Evolutionary conservation across 305 asterid species (phyloP).

Genomic region (Fraxinus baroniana): DNA sequence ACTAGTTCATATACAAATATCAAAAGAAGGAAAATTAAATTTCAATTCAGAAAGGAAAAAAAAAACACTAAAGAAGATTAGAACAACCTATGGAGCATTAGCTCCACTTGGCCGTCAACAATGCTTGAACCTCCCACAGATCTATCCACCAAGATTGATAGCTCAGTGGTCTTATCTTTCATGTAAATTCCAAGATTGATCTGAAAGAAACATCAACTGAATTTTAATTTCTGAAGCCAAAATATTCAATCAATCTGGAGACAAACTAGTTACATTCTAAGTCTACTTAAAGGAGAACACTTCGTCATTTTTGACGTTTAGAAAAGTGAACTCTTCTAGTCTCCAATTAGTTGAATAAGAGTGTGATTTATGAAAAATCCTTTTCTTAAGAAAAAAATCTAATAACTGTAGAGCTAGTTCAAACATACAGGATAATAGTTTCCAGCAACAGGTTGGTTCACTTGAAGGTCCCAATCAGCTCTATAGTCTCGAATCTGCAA

Average conservation of each 20-base stretch:
- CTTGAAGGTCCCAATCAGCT: constrained; percentile 96
- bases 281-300: not conserved
- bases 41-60: not conserved
- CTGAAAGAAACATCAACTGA: constrained; percentile 40
- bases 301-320: not conserved
- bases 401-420: constrained; percentile 14
- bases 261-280: not conserved
- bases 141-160: constrained; percentile 92
- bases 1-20: not conserved
- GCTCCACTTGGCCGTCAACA: constrained; percentile 80
- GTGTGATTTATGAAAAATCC: not conserved
- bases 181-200: constrained; percentile 88
- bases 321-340: not conserved
- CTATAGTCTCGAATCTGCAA: constrained; percentile 82
- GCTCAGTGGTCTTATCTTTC: constrained; percentile 67
- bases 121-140: constrained; percentile 94
- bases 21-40: constrained; percentile 8
- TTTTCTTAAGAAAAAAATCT: not conserved
- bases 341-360: not conserved
- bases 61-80: not conserved
- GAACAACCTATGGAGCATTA: constrained; percentile 87
- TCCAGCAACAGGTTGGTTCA: constrained; percentile 93
- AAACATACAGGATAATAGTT: constrained; percentile 92
- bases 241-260: not conserved
- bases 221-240: constrained; percentile 6